Base-by-base conservation (phyloP, 1,284 basidiomycete species). In the Heterobasidion parviporum region DNA sequence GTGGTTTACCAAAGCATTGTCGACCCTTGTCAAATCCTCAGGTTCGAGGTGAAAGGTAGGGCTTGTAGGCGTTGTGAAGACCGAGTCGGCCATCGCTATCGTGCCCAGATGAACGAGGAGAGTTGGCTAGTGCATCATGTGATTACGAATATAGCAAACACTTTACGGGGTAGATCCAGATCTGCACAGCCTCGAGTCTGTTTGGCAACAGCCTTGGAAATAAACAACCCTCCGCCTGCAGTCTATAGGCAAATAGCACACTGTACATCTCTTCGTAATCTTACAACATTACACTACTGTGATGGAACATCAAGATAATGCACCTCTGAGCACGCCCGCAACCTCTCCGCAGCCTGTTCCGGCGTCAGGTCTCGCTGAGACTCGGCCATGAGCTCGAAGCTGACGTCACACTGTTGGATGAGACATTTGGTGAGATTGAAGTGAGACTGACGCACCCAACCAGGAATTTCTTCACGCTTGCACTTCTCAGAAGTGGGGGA, bases 381-480 rank as follows among this genome's bases (percentile, higher is more conserved):
- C 69, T 98, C 94, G 0, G 84, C 91, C 82, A 97, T 91, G 61
- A 97, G 78, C 70, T 97, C 94, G 63, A 92, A 97, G 3, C 91
- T 92, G 63, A 3, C 16, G 47, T 15, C 26, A 6, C 26, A 26
- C 6, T 26, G 26, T 6, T 26, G 4, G 6, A 26, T 26, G 26
- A 26, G 26, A 26, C 26, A 26, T 26, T 26, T 26, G 5, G 26
- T 26, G 26, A 26, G 50, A 41, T 14, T n/a, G 14, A 8, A 26
- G 2, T 45, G 6, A 32, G 14, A 15, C 12, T 3, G 8, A 77
- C 86, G 56, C 64, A 91, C 84, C 94, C 94, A 36, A 96, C 94
- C 36, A 96, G 71, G 72, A 97, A 97, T 71, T 98, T 98, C 64
- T 86, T 81, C 47, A 97, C 86, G 44, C 76, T 88, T 3, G 92